Evolutionary conservation across 768 basidiomycete genomes (phyloP), one percentile per base, ranked within the genome.

Genomic region (Infundibulicybe gibba): DNA sequence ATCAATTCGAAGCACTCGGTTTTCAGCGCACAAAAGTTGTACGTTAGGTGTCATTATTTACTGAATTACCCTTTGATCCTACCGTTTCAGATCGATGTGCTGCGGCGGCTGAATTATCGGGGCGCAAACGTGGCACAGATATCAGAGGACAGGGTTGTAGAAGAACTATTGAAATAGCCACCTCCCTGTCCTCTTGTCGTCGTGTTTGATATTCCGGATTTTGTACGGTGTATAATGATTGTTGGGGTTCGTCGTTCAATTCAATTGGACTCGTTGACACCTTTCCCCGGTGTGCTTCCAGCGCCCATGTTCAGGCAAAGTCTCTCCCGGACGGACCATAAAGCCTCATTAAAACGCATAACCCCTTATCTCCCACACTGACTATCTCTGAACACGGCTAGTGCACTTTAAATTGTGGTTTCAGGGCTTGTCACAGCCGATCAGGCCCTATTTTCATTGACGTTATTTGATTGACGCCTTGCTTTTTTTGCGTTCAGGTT

Each of bases 11-110:
- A 61, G 70, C 73, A 34, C 74, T 95, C 42, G 94, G 94, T 0
- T 95, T 97, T 59, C 80, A 85, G 39, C 70, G 85, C 54, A 67
- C 67, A 49, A 90, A 93, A 76, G 91, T 97, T 54, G 94, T 97
- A 65, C 59, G 90, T 85, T 43, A 20, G 17, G 17, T 35, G 30
- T 6, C 43, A 21, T 12, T 45, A 41, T 31, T 16, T 6, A 20
- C 19, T 40, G 30, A 45, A 15, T 20, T 21, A n/a, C 20, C 49
- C 38, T 47, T 42, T 9, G 12, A 32, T 41, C 32, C 32, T 32
- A 33, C 47, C 31, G 16, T 40, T 39, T 44, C 47, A 94, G 90
- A 90, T 94, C 50, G 92, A 93, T 59, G 87, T 85, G n/a, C 76
- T 95, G 50, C 79, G 87, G 54, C 75, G 90, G 57, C 61, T 94